A percentile compares a stretch with the other conserved stretches of the same genome.
Conservation (phyloP, 2,329 filamentous ascomycete species). For the Beauveria medogensis region DNA sequence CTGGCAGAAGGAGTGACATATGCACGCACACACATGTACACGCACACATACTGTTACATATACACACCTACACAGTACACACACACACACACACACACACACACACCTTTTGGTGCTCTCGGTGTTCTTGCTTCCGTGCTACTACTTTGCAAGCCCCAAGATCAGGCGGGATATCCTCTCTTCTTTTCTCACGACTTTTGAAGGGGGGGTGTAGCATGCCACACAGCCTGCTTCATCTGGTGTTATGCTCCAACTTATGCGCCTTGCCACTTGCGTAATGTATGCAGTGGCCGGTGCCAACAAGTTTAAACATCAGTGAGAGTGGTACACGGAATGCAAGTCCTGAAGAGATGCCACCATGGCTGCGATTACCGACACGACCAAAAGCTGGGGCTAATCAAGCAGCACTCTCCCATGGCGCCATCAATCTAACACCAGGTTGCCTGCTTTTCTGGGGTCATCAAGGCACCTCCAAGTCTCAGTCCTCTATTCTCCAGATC, state of each 20-base stretch:
- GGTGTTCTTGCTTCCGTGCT: slow-evolving; percentile 6
- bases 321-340: background rate
- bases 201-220: background rate
- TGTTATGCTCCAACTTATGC: background rate
- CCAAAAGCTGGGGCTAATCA: background rate
- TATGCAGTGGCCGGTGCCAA: background rate
- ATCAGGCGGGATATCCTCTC: background rate
- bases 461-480: background rate
- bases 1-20: background rate
- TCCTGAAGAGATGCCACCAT: background rate
- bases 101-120: background rate
- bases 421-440: background rate
- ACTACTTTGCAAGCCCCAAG: background rate
- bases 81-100: background rate
- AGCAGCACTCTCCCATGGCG: background rate
- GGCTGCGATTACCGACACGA: slow-evolving; percentile 6
- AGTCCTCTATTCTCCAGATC: background rate
- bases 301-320: background rate
- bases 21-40: background rate
- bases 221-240: slow-evolving; percentile 6
- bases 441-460: background rate
- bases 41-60: no score
- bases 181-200: background rate
- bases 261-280: background rate
- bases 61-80: background rate